phyloP scores from a whole-genome alignment of 768 basidiomycete species.

The Hypsizygus marmoreus region DNA sequence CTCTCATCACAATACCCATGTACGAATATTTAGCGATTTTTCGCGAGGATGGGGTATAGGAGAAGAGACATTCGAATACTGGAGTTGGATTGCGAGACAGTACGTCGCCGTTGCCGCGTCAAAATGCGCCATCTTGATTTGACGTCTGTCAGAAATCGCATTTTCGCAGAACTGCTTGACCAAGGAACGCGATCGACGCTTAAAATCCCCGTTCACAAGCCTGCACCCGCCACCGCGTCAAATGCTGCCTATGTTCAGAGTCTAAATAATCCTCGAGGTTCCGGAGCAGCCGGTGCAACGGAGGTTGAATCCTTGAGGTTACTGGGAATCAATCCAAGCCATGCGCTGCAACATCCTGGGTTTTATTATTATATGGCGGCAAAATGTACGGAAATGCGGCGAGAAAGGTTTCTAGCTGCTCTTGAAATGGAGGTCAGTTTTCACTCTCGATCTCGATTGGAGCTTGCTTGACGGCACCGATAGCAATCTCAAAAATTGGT shows the following conservation, averaged over 20 bases:
- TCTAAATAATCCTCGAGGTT: constrained; percentile 10
- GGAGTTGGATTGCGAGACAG: constrained; percentile 97
- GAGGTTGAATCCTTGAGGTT: constrained; percentile 63
- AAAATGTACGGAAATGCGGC: constrained; percentile 76
- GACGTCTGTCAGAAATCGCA: constrained; percentile 62
- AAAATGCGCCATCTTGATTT: background rate
- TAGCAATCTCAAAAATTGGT: constrained; percentile 32
- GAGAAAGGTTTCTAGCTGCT: constrained; percentile 64
- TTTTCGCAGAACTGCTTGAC: constrained; percentile 89
- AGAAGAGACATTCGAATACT: constrained; percentile 95
- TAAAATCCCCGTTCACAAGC: constrained; percentile 59
- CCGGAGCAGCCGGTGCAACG: constrained; percentile 20
- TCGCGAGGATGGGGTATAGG: constrained; percentile 94
- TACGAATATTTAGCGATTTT: constrained; percentile 83
- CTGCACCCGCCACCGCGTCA: constrained; percentile 33
- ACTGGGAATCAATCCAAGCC: constrained; percentile 76
- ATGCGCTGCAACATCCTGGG: constrained; percentile 87
- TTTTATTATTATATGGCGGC: constrained; percentile 93
- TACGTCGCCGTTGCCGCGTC: constrained; percentile 38
- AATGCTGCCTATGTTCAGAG: constrained; percentile 17
- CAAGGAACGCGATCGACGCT: constrained; percentile 70
- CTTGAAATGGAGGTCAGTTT: constrained; percentile 56
- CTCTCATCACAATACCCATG: constrained; percentile 82
- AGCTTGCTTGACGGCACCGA: background rate
- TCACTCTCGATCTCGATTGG: background rate